Percentiles rank a stretch among this genome's conserved stretches.
Conservation (phyloP, 768 basidiomycete species). For the Lentinula guzmanii region DNA sequence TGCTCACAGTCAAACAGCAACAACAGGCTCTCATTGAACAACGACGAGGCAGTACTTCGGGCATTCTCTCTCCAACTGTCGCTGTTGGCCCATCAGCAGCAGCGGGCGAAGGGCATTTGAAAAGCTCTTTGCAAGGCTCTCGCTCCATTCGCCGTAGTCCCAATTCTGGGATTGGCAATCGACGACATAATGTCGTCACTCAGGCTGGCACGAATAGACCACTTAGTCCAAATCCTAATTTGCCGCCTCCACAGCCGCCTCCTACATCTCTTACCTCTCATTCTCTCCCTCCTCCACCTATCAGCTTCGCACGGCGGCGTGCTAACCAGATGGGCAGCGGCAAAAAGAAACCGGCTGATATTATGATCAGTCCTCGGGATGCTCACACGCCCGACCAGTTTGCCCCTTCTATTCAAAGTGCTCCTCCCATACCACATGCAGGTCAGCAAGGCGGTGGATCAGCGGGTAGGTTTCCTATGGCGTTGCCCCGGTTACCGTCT, state of each 20-base stretch:
- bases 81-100: conserved; percentile 18
- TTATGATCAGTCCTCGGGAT: conserved; percentile 69
- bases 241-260: conserved; percentile 18
- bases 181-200: conserved; percentile 18
- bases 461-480: conserved; percentile 50
- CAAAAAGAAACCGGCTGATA: conserved; percentile 74
- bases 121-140: conserved; percentile 17
- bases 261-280: conserved; percentile 21
- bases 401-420: conserved; percentile 69
- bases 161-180: conserved; percentile 20
- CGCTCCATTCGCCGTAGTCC: conserved; percentile 33
- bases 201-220: conserved; percentile 21
- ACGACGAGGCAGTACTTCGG: conserved; percentile 54
- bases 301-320: conserved; percentile 73
- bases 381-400: conserved; percentile 46
- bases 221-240: conserved; percentile 24
- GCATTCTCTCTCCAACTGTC: conserved; percentile 27
- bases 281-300: conserved; percentile 63
- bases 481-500: conserved; percentile 59
- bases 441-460: conserved; percentile 32
- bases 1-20: conserved; percentile 60
- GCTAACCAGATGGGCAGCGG: conserved; percentile 52
- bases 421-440: conserved; percentile 59
- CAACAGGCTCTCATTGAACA: conserved; percentile 70
- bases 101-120: conserved; percentile 17